Percentiles rank a stretch among this genome's conserved stretches.
Evolutionary conservation across 1,284 basidiomycete species (phyloP).

Genomic region (Thecaphora thlaspeos): DNA sequence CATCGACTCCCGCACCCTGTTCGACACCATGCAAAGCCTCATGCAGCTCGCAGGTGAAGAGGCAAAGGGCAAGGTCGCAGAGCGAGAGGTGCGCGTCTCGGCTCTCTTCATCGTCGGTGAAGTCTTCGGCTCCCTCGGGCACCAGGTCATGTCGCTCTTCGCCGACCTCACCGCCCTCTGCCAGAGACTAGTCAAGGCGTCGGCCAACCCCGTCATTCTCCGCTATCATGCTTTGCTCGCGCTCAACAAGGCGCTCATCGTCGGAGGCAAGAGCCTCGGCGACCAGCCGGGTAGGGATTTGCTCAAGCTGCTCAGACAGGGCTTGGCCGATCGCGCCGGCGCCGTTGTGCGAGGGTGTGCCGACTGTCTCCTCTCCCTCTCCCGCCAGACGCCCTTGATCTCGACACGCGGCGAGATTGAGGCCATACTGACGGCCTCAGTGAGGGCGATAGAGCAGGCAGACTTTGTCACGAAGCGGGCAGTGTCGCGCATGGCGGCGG

Average conservation of each 20-base stretch:
- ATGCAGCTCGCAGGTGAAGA: constrained; percentile 38
- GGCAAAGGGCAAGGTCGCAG: constrained; percentile 64
- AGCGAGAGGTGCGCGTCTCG: constrained; percentile 72
- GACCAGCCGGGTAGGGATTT: constrained; percentile 79
- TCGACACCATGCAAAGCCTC: constrained; percentile 71
- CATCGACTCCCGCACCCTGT: constrained; percentile 75
- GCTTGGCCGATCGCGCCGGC: constrained; percentile 78
- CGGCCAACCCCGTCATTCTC: constrained; percentile 65
- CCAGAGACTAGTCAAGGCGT: constrained; percentile 29
- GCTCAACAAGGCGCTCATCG: constrained; percentile 72
- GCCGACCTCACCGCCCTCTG: constrained; percentile 66
- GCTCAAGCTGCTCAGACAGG: constrained; percentile 75
- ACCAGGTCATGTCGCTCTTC: constrained; percentile 89
- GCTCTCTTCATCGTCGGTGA: constrained; percentile 79
- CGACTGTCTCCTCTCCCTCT: constrained; percentile 61
- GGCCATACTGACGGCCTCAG: constrained; percentile 67
- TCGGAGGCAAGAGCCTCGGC: constrained; percentile 77
- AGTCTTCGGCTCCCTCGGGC: constrained; percentile 77
- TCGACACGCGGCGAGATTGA: constrained; percentile 71
- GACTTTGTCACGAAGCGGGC: constrained; percentile 81
- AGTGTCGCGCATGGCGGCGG: constrained; percentile 76
- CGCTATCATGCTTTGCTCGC: constrained; percentile 77
- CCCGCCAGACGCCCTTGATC: constrained; percentile 50
- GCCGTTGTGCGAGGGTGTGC: constrained; percentile 82
- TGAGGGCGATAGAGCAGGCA: constrained; percentile 72